Percentiles rank a stretch among this genome's conserved stretches.
Evolutionary conservation across 805 yeast genomes (phyloP).

Genomic region (Barnettozyma wickerhamii): DNA sequence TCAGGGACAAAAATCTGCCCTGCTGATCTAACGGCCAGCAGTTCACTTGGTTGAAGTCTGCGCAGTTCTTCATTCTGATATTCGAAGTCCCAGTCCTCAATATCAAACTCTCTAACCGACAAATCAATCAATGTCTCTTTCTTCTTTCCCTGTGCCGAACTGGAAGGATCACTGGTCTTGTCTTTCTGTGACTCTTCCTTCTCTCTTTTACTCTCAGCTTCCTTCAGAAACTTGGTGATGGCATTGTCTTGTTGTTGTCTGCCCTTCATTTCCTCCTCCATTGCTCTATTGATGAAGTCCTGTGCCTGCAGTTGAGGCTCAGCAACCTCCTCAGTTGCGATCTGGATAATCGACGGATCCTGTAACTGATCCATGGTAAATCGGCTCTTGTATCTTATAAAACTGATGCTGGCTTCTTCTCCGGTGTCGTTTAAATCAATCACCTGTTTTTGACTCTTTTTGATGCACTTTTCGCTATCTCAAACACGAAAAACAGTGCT

Average conservation of each 20-base stretch:
- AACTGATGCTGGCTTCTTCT: background rate
- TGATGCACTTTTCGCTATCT: no score
- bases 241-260: conserved; percentile 17
- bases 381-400: background rate
- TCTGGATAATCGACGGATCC: conserved; percentile 21
- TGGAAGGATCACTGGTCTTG: conserved; percentile 2
- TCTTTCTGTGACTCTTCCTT: conserved; percentile 18
- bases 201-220: conserved; percentile 23
- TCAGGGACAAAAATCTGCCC: conserved; percentile 12
- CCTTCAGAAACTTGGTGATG: conserved; percentile 21
- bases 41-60: conserved; percentile 23
- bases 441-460: no score
- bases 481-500: no score
- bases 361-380: conserved; percentile 14
- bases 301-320: conserved; percentile 7
- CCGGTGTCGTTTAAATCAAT: no score
- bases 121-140: conserved; percentile 11
- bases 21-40: conserved; percentile 13
- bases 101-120: conserved; percentile 11
- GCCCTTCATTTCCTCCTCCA: conserved; percentile 9
- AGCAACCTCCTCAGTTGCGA: conserved; percentile 2
- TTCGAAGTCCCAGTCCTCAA: conserved; percentile 21
- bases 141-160: conserved; percentile 3
- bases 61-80: conserved; percentile 8
- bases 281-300: conserved; percentile 9